Percentiles rank a stretch among this genome's conserved stretches.
phyloP scores from a whole-genome alignment of 371 early-diverging fungal genomes.

The Mortierella sp. region DNA sequence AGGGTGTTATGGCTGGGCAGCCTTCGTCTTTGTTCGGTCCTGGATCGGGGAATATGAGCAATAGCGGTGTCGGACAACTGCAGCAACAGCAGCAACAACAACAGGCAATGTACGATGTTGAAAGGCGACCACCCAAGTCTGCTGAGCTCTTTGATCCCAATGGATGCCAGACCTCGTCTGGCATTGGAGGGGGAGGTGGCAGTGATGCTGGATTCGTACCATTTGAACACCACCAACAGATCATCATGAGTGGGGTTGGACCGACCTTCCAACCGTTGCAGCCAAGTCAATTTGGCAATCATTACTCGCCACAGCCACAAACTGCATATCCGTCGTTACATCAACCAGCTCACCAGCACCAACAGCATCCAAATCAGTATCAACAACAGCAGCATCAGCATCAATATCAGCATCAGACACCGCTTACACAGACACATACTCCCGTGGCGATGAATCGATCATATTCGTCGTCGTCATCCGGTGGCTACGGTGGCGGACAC shows the following conservation, averaged over 20 bases:
- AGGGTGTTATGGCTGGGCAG: constrained; percentile 2
- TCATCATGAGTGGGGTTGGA: too few species aligned
- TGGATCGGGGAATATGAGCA: constrained; percentile 6
- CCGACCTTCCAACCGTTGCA: neutral
- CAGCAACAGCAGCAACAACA: too few species aligned
- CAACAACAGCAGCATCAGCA: constrained; percentile 11
- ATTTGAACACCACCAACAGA: constrained; percentile 4
- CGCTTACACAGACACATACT: constrained; percentile 10
- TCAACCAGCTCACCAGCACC: constrained; percentile 10
- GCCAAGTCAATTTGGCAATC: neutral
- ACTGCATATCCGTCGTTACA: neutral
- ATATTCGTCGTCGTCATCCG: constrained; percentile 41
- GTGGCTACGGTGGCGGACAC: constrained; percentile 27
- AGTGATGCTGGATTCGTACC: neutral
- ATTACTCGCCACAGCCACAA: neutral
- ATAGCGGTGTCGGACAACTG: neutral
- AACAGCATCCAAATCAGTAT: constrained; percentile 9
- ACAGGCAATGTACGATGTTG: constrained; percentile 27
- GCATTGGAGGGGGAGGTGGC: too few species aligned
- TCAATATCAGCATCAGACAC: constrained; percentile 4
- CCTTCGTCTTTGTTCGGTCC: neutral
- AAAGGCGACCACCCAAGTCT: constrained; percentile 49
- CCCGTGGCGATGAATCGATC: constrained; percentile 42
- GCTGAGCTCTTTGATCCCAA: constrained; percentile 49
- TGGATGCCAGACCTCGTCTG: constrained; percentile 34